Evolutionary conservation across 2,329 filamentous ascomycete species (phyloP).

Genomic region (Phialophora macrospora): DNA sequence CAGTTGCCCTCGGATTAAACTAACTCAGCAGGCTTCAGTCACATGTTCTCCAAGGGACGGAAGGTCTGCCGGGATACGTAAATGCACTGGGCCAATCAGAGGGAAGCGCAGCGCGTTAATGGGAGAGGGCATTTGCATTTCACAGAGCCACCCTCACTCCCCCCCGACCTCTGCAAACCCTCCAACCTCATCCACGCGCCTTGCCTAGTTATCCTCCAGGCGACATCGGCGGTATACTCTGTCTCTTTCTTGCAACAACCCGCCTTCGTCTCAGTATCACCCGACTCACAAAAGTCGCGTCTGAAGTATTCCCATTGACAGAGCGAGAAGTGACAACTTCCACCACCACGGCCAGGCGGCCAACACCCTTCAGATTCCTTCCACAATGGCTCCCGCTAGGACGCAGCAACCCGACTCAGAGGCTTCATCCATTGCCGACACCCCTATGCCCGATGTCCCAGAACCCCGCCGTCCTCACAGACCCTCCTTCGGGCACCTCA

Average conservation of each 20-base stretch:
- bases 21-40: background rate
- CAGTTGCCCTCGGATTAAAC: background rate
- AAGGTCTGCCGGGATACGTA: constrained; percentile 8
- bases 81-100: constrained; percentile 13
- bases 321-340: constrained; percentile 26
- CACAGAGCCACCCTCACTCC: constrained; percentile 8
- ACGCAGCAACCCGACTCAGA: constrained; percentile 46
- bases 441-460: constrained; percentile 52
- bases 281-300: constrained; percentile 24
- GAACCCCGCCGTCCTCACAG: constrained; percentile 36
- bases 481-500: constrained; percentile 40
- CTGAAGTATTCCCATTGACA: constrained; percentile 14
- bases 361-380: constrained; percentile 17
- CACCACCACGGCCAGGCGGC: constrained; percentile 27
- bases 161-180: constrained; percentile 23
- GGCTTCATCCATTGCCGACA: constrained; percentile 52
- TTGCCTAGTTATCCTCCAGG: constrained; percentile 13
- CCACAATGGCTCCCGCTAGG: constrained; percentile 50
- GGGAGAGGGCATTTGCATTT: constrained; percentile 11
- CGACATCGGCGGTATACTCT: constrained; percentile 6
- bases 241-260: background rate
- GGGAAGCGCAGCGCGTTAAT: constrained; percentile 11
- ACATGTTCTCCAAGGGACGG: background rate
- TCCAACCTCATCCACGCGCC: constrained; percentile 12
- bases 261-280: background rate